Evolutionary conservation across 345 rosid species (phyloP).

Genomic region (Eucalyptus grandis): DNA sequence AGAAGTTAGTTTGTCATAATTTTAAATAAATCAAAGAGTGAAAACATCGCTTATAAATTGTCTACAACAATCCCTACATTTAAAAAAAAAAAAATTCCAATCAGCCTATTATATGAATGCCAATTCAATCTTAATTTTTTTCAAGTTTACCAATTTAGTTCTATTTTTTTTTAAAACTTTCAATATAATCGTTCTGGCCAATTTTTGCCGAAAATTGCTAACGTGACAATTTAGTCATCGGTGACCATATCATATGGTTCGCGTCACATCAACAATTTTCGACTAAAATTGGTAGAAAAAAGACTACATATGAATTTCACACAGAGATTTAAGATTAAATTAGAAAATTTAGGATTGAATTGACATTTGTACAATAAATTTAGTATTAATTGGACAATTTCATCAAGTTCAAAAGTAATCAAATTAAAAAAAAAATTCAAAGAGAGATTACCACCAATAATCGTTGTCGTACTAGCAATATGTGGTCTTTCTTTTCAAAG

Average conservation of each 20-base stretch:
- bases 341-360: not conserved
- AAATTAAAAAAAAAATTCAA: not conserved
- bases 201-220: accelerated
- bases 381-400: not conserved
- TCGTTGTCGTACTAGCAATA: not conserved
- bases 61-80: not conserved
- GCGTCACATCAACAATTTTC: accelerated
- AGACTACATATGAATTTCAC: not conserved
- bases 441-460: not conserved
- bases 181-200: not conserved
- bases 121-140: not conserved
- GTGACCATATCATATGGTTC: not conserved
- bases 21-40: not conserved
- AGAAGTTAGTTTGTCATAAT: not conserved
- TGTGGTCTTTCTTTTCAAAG: not conserved
- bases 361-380: not conserved
- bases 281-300: not conserved
- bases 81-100: not conserved
- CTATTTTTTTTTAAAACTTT: not conserved
- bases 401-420: not conserved
- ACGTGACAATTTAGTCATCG: not conserved
- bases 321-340: not conserved
- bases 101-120: accelerated
- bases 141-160: not conserved
- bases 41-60: not conserved